Base-by-base conservation (phyloP, 495 filamentous ascomycete species). In the Geoglossum glabrum region DNA sequence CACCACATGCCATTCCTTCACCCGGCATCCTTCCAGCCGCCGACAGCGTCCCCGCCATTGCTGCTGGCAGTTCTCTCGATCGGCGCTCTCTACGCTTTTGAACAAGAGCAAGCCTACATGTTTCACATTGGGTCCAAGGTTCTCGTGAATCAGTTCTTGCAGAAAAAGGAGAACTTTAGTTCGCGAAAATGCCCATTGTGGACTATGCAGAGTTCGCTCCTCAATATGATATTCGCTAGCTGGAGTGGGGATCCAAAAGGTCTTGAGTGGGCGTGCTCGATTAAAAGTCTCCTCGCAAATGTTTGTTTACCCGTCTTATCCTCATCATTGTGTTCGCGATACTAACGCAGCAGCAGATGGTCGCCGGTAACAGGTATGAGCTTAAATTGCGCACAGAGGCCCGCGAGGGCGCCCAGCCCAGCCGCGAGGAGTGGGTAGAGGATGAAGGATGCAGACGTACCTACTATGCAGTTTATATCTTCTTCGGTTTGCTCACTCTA, bases 161-260 rank as follows among this genome's bases (percentile, higher is more conserved):
- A 95, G 70, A 90, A 94, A 72, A 93, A 95, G 72, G 90, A 95
- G 67, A 95, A 93, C 70, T 96, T 96, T 70, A 93, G 88, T 75
- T 97, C 92, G n/a, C 79, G 89, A 56, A 97, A 95, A 68, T 98
- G 92, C 65, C 92, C 92, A 7, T 72, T 98, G 30, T 97, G 90
- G 89, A 87, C 88, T 38, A 97, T 97, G 85, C 92, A 97, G 67
- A 86, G 86, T 67, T 88, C 87, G 15, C 74, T 98, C 54, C 74
- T 98, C 50, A 98, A 98, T 74, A 97, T 96, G 92, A 85, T 94
- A 62, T 97, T 98, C 69, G 92, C 94, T 38, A 96, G 90, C 75
- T 98, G 92, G 92, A 97, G 93, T 67, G 92, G 92, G 61, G 92
- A 97, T 67, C 79, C 92, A 15, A 97, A 97, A 71, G 93, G 93